Conservation (phyloP, 108 stramenopile genomes). For the Skeletonema costatum region DNA sequence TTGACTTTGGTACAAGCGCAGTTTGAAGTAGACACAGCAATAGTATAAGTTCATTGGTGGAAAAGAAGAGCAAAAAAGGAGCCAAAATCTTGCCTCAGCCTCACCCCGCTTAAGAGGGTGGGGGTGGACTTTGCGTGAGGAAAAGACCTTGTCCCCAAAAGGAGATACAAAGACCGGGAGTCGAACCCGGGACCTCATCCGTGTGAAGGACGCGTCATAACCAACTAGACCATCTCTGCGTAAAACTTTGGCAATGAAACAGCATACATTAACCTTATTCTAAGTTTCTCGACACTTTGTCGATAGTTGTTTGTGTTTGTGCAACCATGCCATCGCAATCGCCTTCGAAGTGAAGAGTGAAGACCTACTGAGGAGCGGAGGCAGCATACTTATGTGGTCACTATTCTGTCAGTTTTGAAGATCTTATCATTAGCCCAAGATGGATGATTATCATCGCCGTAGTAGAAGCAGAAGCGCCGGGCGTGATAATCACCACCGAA, state of each 20-base stretch:
- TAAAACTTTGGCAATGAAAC: neutral
- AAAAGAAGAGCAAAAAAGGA: neutral
- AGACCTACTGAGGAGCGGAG: too few species aligned
- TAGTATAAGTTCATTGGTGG: too few species aligned
- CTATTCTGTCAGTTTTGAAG: too few species aligned
- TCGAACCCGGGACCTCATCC: conserved; percentile 35
- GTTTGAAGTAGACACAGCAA: too few species aligned
- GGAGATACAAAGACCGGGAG: conserved; percentile 16
- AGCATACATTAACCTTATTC: neutral
- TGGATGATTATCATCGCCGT: neutral
- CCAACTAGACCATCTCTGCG: conserved; percentile 36
- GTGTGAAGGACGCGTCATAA: conserved; percentile 40
- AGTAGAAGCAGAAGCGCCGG: conserved; percentile 15
- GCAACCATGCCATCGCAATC: too few species aligned
- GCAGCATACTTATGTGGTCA: too few species aligned
- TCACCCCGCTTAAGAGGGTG: conserved; percentile 1
- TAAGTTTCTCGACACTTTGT: too few species aligned
- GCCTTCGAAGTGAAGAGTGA: too few species aligned
- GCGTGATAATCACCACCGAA: conserved; percentile 3
- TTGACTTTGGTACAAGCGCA: too few species aligned
- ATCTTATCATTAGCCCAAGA: neutral
- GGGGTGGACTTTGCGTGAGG: neutral
- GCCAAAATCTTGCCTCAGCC: neutral
- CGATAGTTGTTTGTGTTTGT: neutral
- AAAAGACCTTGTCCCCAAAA: neutral